These are phyloP conservation scores for Epicoccum sorghinum DNA, from an alignment of 2,329 filamentous ascomycete species.

Conservation along the genomic window DNA sequence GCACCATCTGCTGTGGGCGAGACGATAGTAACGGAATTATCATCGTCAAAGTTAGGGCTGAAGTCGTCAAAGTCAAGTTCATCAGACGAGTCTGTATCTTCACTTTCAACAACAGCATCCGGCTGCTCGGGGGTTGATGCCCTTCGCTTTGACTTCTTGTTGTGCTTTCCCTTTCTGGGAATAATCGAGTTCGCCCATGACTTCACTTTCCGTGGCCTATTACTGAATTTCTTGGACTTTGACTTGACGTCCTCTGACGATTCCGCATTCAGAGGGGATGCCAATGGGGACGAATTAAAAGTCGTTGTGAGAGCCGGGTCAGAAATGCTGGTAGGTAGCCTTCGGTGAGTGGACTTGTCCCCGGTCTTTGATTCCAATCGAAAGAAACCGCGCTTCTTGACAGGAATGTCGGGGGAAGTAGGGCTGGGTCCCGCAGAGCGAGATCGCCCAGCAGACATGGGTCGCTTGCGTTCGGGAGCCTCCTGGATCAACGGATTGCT, in stretches of 20 bases:
- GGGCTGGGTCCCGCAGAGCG: constrained; percentile 27
- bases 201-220: constrained; percentile 72
- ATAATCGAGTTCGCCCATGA: constrained; percentile 73
- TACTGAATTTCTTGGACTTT: constrained; percentile 61
- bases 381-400: constrained; percentile 48
- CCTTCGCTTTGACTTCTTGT: constrained; percentile 53
- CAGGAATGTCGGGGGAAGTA: constrained; percentile 17
- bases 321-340: constrained; percentile 40
- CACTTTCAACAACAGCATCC: constrained; percentile 28
- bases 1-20: constrained; percentile 36
- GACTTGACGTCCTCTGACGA: constrained; percentile 42
- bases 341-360: constrained; percentile 41
- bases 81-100: constrained; percentile 43
- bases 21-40: constrained; percentile 51
- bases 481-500: constrained; percentile 33
- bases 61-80: constrained; percentile 44
- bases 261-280: constrained; percentile 35
- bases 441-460: constrained; percentile 42
- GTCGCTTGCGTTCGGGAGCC: constrained; percentile 39
- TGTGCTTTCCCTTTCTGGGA: constrained; percentile 63
- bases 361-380: constrained; percentile 59
- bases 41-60: constrained; percentile 50
- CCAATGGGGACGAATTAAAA: constrained; percentile 33
- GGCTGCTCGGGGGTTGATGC: constrained; percentile 41
- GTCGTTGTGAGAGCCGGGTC: constrained; percentile 42